phyloP scores from a whole-genome alignment of 2,329 filamentous ascomycete genomes.

The Colletotrichum simmondsii region DNA sequence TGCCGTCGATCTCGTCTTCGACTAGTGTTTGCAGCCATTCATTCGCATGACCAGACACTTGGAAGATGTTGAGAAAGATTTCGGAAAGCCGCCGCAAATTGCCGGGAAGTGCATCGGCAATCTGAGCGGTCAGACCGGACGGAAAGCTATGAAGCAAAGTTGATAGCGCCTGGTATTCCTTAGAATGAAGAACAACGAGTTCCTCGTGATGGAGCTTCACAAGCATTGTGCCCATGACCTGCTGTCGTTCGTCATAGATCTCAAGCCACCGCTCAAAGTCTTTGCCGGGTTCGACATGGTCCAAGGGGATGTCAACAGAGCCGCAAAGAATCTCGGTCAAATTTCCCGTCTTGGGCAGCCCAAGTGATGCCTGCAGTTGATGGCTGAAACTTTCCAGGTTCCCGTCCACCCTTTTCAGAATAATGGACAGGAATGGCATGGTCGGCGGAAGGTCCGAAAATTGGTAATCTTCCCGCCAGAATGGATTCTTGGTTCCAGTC shows the following conservation, averaged over 20 bases:
- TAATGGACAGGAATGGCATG: constrained; percentile 75
- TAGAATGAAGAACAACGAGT: constrained; percentile 85
- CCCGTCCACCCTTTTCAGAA: constrained; percentile 75
- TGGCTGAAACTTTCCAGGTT: constrained; percentile 58
- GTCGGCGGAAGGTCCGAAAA: constrained; percentile 79
- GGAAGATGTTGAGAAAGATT: constrained; percentile 91
- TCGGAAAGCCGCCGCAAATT: constrained; percentile 86
- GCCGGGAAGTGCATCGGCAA: constrained; percentile 81
- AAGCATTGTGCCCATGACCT: constrained; percentile 84
- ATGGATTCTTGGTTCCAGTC: constrained; percentile 76
- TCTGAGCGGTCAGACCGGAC: constrained; percentile 84
- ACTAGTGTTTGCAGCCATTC: constrained; percentile 95
- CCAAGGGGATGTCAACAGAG: constrained; percentile 83
- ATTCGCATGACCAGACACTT: constrained; percentile 84
- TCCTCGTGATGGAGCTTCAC: constrained; percentile 88
- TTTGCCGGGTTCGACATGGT: constrained; percentile 80
- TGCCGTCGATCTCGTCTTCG: constrained; percentile 96
- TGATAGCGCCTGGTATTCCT: constrained; percentile 86
- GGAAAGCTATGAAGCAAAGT: constrained; percentile 88
- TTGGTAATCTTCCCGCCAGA: constrained; percentile 85
- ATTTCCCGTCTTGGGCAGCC: constrained; percentile 53
- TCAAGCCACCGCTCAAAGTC: constrained; percentile 91
- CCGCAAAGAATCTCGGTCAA: constrained; percentile 69
- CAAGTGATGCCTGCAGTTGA: constrained; percentile 55
- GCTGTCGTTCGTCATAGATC: constrained; percentile 79